A percentile compares a stretch with the other conserved stretches of the same genome.
Conservation (phyloP, 2,329 filamentous ascomycete species). For the Botryotinia narcissicola region DNA sequence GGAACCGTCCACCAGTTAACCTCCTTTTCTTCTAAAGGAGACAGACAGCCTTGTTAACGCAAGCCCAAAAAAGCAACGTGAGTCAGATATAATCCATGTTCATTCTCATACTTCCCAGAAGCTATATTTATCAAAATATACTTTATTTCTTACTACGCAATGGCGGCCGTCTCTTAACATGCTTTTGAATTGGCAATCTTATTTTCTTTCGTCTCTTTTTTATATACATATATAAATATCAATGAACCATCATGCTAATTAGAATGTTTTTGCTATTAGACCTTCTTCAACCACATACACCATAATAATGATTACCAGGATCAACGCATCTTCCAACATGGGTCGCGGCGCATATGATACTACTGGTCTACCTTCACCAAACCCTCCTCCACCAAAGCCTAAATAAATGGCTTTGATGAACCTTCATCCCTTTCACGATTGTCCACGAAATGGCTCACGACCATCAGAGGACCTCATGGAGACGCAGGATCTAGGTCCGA, state of each 20-base stretch:
- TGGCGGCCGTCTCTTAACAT: background rate
- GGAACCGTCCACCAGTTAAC: slow-evolving; percentile 2
- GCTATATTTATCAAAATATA: slow-evolving; percentile 17
- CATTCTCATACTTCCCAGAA: background rate
- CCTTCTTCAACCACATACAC: background rate
- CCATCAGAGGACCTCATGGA: slow-evolving; percentile 14
- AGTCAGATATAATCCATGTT: slow-evolving; percentile 26
- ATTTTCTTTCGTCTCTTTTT: background rate
- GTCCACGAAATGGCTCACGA: slow-evolving; percentile 18
- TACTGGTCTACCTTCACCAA: slow-evolving; percentile 49
- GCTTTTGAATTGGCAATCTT: slow-evolving; percentile 15
- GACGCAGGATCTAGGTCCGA: slow-evolving; percentile 6
- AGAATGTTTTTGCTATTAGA: slow-evolving; percentile 16
- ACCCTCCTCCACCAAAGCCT: slow-evolving; percentile 36
- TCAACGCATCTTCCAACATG: slow-evolving; percentile 44
- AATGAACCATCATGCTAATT: background rate
- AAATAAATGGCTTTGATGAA: slow-evolving; percentile 29
- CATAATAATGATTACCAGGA: slow-evolving; percentile 34
- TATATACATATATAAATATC: background rate
- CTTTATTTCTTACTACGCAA: slow-evolving; percentile 5
- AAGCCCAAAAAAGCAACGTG: slow-evolving; percentile 27
- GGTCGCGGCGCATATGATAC: slow-evolving; percentile 53
- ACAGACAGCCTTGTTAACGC: slow-evolving; percentile 18
- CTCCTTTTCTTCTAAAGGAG: slow-evolving; percentile 21
- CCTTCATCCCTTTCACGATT: slow-evolving; percentile 20